Conservation (phyloP, 257 asterid genomes). For the Plantago ovata region DNA sequence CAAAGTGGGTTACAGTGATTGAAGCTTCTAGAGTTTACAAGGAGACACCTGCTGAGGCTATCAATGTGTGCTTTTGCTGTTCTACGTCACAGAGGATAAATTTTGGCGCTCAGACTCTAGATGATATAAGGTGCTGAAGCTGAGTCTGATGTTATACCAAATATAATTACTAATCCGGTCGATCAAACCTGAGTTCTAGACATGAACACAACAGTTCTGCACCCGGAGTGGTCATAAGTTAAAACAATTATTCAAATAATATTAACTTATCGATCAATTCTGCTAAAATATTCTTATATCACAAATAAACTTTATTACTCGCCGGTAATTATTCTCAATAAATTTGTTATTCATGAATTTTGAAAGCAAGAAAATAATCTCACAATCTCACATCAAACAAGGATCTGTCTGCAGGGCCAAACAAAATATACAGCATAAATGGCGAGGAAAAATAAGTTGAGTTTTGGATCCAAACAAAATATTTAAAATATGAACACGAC, state of each 20-base stretch:
- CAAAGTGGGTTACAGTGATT: constrained; percentile 80
- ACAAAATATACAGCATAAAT: constrained; percentile 23
- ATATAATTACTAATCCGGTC: too few species aligned
- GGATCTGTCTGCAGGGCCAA: constrained; percentile 18
- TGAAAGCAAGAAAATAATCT: constrained; percentile 19
- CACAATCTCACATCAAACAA: constrained; percentile 20
- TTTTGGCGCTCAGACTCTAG: constrained; percentile 71
- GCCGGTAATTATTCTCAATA: constrained; percentile 11
- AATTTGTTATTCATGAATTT: constrained; percentile 25
- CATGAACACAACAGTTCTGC: too few species aligned
- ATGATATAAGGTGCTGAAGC: constrained; percentile 53
- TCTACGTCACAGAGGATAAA: constrained; percentile 81
- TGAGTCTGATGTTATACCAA: too few species aligned
- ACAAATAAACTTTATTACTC: not conserved
- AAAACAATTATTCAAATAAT: too few species aligned
- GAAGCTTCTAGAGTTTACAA: constrained; percentile 66
- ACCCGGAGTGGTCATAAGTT: too few species aligned
- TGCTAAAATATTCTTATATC: constrained; percentile 1
- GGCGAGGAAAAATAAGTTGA: not conserved
- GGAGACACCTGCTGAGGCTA: constrained; percentile 58
- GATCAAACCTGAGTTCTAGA: too few species aligned
- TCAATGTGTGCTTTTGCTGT: constrained; percentile 86
- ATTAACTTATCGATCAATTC: not conserved
- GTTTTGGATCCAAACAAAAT: not conserved
- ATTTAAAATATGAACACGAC: constrained; percentile 80